Conservation (phyloP, 805 yeast genomes). For the Sugiyamaella mastotermitis region DNA sequence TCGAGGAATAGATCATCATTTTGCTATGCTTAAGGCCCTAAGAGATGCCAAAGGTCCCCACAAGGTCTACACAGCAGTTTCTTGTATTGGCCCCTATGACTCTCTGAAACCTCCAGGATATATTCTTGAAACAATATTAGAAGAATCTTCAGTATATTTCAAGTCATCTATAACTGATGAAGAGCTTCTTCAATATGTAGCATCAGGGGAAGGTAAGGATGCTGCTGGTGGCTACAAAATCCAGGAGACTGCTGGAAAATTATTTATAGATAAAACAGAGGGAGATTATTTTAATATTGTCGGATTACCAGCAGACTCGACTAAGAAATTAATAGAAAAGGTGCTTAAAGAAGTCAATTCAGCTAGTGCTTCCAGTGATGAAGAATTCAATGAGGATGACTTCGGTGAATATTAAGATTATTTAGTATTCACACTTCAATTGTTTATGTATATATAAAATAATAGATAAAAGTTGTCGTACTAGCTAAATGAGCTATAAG, state of each 20-base stretch:
- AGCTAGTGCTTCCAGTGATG: too few relatives aligned
- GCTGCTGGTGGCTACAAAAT: slow-evolving; percentile 94
- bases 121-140: slow-evolving; percentile 35
- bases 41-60: slow-evolving; percentile 41
- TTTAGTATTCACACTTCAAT: background rate
- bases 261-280: slow-evolving; percentile 52
- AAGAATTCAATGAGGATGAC: slow-evolving; percentile 12
- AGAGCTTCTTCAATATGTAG: slow-evolving; percentile 57
- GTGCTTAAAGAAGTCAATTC: slow-evolving; percentile 10
- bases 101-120: slow-evolving; percentile 39
- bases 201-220: slow-evolving; percentile 62
- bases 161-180: slow-evolving; percentile 42
- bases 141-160: slow-evolving; percentile 37
- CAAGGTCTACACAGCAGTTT: slow-evolving; percentile 50
- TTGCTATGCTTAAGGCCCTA: slow-evolving; percentile 42
- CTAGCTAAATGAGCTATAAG: too few relatives aligned
- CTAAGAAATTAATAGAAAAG: slow-evolving; percentile 39
- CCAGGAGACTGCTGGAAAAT: slow-evolving; percentile 61
- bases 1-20: slow-evolving; percentile 42
- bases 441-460: background rate
- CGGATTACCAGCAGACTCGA: slow-evolving; percentile 69
- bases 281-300: slow-evolving; percentile 88
- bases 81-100: slow-evolving; percentile 38
- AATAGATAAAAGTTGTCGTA: too few relatives aligned
- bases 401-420: slow-evolving; percentile 1